Base-by-base conservation (phyloP, 192 early-diverging fungal genomes). In the Podila epicladia region DNA sequence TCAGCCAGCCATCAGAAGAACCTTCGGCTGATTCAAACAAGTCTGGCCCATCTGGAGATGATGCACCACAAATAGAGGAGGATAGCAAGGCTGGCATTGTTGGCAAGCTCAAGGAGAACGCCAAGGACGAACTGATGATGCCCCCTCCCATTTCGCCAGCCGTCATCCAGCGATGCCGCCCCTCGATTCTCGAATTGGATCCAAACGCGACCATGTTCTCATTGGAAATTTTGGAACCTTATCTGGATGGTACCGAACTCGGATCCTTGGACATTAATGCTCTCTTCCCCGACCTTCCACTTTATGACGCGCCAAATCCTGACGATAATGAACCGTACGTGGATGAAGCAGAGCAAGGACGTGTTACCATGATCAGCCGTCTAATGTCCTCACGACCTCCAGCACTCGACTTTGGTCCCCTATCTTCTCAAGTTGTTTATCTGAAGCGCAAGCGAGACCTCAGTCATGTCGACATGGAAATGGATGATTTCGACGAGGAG, bases 301-400 rank as follows among this genome's bases (percentile, higher is more conserved):
- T 82, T 11, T 90, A 90, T 68, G 83, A 72, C 37, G 88, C 90
- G 49, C 89, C 89, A 32, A 77, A 82, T 24, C 85, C 88, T 11
- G 83, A 88, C 12, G 84, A 85, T 24, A 82, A 84, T 37, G 87
- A 90, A 57, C 51, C 85, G 22, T 91, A 89, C 68, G 64, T 87
- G 49, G 88, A 89, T 33, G 87, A 91, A 57, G 71, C 83, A 9
- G 88, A 92, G 51, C 78, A 87, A 48, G 82, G 86, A 29, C 71
- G 78, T 17, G 85, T 94, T 8, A 80, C 77, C 1, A 80, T 80
- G 77, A 80, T 80, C 31, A 80, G 77, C 24, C 51, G 65, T 17
- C 41, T 80, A 17, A 80, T 80, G 77, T 61, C 71, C 28, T 80
- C 77, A 0, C 72, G 68, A 17, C 66, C 77, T 4, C 77, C 77